Evolutionary conservation across 495 filamentous ascomycete species (phyloP), one percentile per base, ranked within the genome.

Genomic region (Parathielavia appendiculata): DNA sequence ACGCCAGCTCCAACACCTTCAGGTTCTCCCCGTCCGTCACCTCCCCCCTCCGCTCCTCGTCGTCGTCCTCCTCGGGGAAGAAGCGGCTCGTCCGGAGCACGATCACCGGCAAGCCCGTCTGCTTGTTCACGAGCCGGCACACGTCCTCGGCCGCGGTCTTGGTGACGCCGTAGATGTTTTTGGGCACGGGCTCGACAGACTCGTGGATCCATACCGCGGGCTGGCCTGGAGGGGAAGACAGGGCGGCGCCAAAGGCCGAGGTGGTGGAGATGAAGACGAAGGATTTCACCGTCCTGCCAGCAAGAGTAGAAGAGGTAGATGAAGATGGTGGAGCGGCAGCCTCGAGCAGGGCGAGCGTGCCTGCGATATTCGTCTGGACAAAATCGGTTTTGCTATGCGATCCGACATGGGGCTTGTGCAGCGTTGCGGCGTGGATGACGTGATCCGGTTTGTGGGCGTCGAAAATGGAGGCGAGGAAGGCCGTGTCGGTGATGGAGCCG

Each of bases 131-230:
- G 4, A 69, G 46, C 17, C 34, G 30, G 53, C 69, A 71, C 3
- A 69, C 6, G 19, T 69, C 66, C 46, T 71, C 69, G 11, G 69
- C 69, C 1, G 61, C 61, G 16, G 45, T 35, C 50, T 71, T 71
- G 35, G 66, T 69, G 11, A 56, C 49, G 51, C 69, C 69, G 56
- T 71, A 71, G 41, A 71, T 66, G 48, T 71, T 71, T 20, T 71
- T 71, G 4, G 66, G 64, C 3, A 19, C 22, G 30, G 58, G 59
- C 1, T 23, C 41, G 9, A 66, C 62, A 1, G 43, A n/a, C 46
- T 71, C 69, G 50, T 62, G 52, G 50, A 71, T 71, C 64, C 65
- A 67, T 13, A 36, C 56, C 13, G 69, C 63, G 8, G 64, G 66
- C 3, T 34, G 6, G 32, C 64, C 64, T 0, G 34, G 30, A 0